Evolutionary conservation across 352 stramenopile genomes (phyloP).

Genomic region (Pythium biforme): DNA sequence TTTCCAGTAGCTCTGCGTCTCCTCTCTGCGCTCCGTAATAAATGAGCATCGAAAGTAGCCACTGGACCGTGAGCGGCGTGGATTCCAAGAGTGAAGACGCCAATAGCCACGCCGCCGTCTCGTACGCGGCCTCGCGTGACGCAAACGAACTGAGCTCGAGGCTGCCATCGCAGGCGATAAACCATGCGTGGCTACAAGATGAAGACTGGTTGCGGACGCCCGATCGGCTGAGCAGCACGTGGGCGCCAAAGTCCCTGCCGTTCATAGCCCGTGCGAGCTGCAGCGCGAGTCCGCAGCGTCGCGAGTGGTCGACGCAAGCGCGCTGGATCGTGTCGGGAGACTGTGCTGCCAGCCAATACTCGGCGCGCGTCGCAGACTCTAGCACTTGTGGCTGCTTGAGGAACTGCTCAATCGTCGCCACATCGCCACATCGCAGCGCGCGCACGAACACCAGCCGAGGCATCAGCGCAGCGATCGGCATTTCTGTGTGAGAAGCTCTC

Average conservation of each 20-base stretch:
- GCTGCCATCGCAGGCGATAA: not conserved
- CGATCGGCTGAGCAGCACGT: no score
- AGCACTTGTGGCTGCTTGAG: not conserved
- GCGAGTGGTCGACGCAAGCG: not conserved
- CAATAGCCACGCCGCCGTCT: not conserved
- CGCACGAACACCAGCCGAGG: no score
- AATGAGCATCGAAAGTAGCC: not conserved
- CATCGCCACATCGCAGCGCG: not conserved
- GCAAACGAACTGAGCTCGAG: not conserved
- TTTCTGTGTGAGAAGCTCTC: no score
- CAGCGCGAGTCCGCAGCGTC: not conserved
- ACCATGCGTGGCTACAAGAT: not conserved
- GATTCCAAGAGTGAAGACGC: not conserved
- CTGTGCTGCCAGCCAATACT: not conserved
- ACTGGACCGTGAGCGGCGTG: not conserved
- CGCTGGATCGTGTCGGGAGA: not conserved
- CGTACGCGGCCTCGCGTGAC: not conserved
- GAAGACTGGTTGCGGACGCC: no score
- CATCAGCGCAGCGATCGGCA: not conserved
- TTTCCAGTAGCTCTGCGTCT: not conserved
- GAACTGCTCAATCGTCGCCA: not conserved
- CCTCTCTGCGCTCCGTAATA: not conserved
- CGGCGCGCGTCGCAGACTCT: not conserved
- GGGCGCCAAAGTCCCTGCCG: not conserved
- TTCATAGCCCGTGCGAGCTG: not conserved